Evolutionary conservation across 2,329 filamentous ascomycete species (phyloP).

Genomic region (Cytospora mali): DNA sequence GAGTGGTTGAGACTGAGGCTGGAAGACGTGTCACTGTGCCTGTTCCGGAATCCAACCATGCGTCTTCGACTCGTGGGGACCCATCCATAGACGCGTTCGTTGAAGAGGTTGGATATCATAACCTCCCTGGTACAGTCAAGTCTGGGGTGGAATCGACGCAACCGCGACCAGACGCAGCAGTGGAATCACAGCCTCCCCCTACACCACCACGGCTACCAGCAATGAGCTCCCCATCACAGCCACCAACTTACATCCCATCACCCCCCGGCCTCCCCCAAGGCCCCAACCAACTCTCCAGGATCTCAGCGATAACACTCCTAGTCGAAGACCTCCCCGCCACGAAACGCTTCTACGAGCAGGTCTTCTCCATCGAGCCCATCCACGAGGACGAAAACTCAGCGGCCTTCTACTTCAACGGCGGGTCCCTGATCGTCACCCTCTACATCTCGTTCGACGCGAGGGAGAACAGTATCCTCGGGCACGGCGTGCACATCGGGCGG

Average conservation of each 20-base stretch:
- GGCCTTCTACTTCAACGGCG: conserved; percentile 4
- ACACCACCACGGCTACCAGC: background rate
- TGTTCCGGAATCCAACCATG: no score
- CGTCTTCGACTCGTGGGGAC: background rate
- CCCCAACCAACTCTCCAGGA: background rate
- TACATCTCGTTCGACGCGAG: background rate
- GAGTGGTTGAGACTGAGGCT: background rate
- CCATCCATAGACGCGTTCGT: background rate
- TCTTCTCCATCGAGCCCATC: background rate
- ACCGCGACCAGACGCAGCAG: no score
- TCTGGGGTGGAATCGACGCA: background rate
- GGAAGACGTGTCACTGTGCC: background rate
- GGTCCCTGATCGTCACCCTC: conserved; percentile 7
- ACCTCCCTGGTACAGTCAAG: background rate
- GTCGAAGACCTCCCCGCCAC: conserved; percentile 12
- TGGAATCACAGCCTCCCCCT: background rate
- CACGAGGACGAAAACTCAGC: background rate
- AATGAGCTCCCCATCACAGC: background rate
- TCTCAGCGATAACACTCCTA: conserved; percentile 10
- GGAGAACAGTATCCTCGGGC: background rate
- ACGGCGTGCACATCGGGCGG: background rate
- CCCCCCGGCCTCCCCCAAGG: no score
- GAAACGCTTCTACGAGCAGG: conserved; percentile 12
- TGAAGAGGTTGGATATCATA: background rate
- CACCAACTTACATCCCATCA: no score